Base-by-base conservation (phyloP, 768 basidiomycete genomes). In the Naematelia encephala region DNA sequence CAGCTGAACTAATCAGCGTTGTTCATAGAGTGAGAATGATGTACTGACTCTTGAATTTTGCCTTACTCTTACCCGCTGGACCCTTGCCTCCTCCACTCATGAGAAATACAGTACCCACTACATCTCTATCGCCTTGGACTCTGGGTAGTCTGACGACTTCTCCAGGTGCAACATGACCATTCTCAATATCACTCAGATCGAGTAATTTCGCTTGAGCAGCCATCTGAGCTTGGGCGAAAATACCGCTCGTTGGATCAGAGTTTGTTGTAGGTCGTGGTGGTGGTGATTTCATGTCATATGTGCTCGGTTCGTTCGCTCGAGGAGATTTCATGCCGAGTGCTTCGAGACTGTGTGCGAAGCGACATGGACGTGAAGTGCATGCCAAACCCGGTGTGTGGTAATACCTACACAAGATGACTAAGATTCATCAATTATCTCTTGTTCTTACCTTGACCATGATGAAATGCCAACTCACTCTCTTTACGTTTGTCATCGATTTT, bases 21-120 rank as follows among this genome's bases (percentile, higher is more conserved):
- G 4, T 27, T 16, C 21, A n/a, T 27, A 2, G 10, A 34, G 30
- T 13, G 21, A 12, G 43, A 46, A 29, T 13, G 21, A n/a, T 12
- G n/a, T 25, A 69, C 75, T 62, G 30, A 74, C 75, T 77, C 61
- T 68, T 72, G 56, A 57, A 77, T 59, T 77, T 77, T 3, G 63
- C 61, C 47, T 61, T 68, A 13, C 67, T 66, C 55, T 67, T 71
- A 3, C 72, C 71, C 11, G 64, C 62, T 16, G 74, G 67, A 1
- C 76, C 76, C 39, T 69, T 68, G 1, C 76, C 76, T 12, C 76
- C 76, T 1, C 76, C 76, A 60, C 67, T 70, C 74, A 77, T 77
- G 5, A 70, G 54, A 59, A 68, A 75, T 1, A 75, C 64, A 25
- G 66, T 55, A 12, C 69, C 74, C 0, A 70, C 61, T 1, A 75